Percentiles rank a stretch among this genome's conserved stretches.
Evolutionary conservation across 2,329 filamentous ascomycete genomes (phyloP).

Genomic region (Helminthosporium solani): DNA sequence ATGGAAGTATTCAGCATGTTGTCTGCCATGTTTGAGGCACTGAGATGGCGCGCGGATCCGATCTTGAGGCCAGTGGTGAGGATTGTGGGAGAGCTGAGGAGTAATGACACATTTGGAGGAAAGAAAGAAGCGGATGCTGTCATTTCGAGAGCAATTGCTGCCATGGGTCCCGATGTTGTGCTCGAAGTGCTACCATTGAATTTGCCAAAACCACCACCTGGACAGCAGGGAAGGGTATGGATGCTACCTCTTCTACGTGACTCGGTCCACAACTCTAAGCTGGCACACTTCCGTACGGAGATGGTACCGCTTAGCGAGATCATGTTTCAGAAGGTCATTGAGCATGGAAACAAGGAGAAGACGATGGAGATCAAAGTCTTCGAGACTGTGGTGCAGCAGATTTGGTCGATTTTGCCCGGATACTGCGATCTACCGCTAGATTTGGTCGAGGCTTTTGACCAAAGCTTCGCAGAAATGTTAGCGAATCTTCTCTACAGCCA

Average conservation of each 20-base stretch:
- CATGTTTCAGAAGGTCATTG: constrained; percentile 85
- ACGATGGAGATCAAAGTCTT: constrained; percentile 97
- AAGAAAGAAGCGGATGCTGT: constrained; percentile 95
- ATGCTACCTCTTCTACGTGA: constrained; percentile 89
- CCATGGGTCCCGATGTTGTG: constrained; percentile 85
- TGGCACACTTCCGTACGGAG: constrained; percentile 81
- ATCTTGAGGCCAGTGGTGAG: constrained; percentile 74
- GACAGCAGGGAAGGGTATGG: constrained; percentile 87
- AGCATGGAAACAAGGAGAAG: constrained; percentile 80
- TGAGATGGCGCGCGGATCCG: constrained; percentile 82
- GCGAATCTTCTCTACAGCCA: constrained; percentile 93
- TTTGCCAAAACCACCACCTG: constrained; percentile 71
- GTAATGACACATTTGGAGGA: constrained; percentile 82
- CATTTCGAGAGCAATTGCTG: constrained; percentile 80
- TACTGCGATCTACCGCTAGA: constrained; percentile 94
- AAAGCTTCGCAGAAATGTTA: constrained; percentile 82
- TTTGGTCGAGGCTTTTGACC: constrained; percentile 69
- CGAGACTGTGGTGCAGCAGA: constrained; percentile 92
- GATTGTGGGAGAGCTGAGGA: constrained; percentile 80
- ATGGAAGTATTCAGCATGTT: constrained; percentile 90
- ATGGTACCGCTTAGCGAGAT: constrained; percentile 86
- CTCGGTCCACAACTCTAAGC: constrained; percentile 81
- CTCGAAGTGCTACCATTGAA: constrained; percentile 84
- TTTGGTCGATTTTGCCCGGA: constrained; percentile 89
- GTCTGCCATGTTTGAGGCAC: constrained; percentile 79